Evolutionary conservation across 305 asterid species (phyloP), one percentile per base, ranked within the genome.

Genomic region (Petunia hybrid): DNA sequence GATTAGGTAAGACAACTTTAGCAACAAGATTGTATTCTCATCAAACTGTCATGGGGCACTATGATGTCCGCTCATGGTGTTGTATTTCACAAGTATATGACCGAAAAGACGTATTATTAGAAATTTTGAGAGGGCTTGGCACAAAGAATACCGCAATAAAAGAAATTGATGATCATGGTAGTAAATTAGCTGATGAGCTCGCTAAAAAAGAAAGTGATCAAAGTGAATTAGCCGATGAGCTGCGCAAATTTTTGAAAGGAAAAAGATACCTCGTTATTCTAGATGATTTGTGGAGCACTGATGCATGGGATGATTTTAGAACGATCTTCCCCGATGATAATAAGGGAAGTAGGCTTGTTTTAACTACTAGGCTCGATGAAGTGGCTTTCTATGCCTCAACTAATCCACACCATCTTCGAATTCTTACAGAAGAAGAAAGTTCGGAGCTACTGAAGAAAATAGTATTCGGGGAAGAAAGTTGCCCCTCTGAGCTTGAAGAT

Each of bases 261-360:
- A 81, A 60, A 35, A 78, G 76, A 69, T 87, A 79, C 66, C 48
- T 86, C 45, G 81, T 86, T n/a, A 83, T 85, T 35, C 14, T 85
- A 45, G 89, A 83, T 83, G 88, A 85, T 48, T 38, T 85, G 76
- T 83, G 88, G 88, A 80, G 80, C 53, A 43, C 66, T 14, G 22
- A 63, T 46, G 77, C 80, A 5, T 86, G 87, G 89, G 59, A 78
- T 36, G 84, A 73, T 12, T 22, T 87, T 1, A 80, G 45, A 9
- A 31, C 22, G 12, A 42, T 8, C 35, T 83, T 87, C 12, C 84
- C 87, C n/a, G 55, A 79, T 41, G 74, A 80, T 38, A 6, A 48
- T 22, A 82, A 73, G 13, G 85, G 89, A 76, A 84, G 89, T 42
- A 68, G 85, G 48, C 39, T 84, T 64, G 10, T 86, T 2, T 31